Conservation (phyloP, 805 yeast genomes). For the Yarrowia osloensis region DNA sequence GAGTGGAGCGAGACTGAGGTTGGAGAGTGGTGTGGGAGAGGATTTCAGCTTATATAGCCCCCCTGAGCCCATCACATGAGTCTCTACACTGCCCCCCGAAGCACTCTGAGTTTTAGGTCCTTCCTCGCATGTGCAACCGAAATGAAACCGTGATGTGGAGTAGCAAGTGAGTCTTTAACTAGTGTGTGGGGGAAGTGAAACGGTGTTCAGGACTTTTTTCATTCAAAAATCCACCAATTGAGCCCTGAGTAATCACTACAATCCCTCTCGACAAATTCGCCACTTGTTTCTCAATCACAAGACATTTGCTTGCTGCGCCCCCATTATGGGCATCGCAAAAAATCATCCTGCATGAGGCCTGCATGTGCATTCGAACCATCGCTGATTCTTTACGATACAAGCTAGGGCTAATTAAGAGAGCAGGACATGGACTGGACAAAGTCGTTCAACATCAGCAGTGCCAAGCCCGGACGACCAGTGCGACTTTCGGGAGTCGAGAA, state of each 20-base stretch:
- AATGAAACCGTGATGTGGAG: not conserved
- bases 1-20: not conserved
- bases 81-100: not conserved
- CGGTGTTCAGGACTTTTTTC: too few relatives aligned
- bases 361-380: not conserved
- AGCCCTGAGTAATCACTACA: too few relatives aligned
- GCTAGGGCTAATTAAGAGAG: too few relatives aligned
- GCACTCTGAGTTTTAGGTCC: not conserved
- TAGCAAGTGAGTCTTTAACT: not conserved
- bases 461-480: slow-evolving; percentile 12
- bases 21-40: not conserved
- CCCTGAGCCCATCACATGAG: not conserved
- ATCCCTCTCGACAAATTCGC: not conserved
- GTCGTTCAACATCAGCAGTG: slow-evolving; percentile 17
- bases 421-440: slow-evolving; percentile 25
- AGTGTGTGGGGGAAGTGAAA: too few relatives aligned
- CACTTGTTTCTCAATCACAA: not conserved
- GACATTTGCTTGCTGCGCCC: not conserved
- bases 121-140: not conserved
- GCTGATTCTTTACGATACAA: not conserved
- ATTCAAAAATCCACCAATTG: too few relatives aligned
- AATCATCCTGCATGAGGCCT: not conserved
- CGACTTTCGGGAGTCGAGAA: slow-evolving; percentile 11
- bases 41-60: not conserved
- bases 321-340: not conserved